These are phyloP conservation scores for Allium sativum DNA, from an alignment of 106 monocot species.

Conservation along the genomic window DNA sequence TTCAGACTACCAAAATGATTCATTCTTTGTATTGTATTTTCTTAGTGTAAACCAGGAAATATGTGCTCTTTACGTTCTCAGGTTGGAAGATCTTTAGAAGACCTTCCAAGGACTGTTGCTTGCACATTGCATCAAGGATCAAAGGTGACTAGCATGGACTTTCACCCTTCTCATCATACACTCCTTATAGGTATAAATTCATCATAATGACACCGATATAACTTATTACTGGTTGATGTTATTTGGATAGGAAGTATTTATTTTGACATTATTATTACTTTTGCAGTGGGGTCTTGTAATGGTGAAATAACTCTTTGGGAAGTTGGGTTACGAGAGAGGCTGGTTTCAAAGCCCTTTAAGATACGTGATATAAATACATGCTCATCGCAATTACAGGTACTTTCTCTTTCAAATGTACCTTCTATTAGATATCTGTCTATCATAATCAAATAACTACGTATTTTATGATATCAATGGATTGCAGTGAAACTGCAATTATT, in stretches of 20 bases:
- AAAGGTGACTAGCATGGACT: slow-evolving; percentile 67
- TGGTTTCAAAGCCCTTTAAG: slow-evolving; percentile 51
- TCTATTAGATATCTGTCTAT: no score
- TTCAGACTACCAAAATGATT: background rate
- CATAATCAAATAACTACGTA: no score
- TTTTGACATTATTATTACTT: background rate
- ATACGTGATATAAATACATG: slow-evolving; percentile 30
- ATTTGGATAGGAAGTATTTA: no score
- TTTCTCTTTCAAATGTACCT: background rate
- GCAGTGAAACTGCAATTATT: no score
- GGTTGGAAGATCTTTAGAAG: slow-evolving; percentile 40
- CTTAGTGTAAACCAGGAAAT: slow-evolving; percentile 1
- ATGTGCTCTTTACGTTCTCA: slow-evolving; percentile 39
- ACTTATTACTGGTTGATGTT: no score
- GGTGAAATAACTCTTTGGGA: slow-evolving; percentile 67
- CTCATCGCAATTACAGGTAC: slow-evolving; percentile 43
- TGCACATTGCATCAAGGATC: slow-evolving; percentile 54
- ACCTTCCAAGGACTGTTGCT: slow-evolving; percentile 45
- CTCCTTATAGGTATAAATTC: slow-evolving; percentile 39
- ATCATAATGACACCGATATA: background rate
- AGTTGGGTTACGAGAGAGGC: slow-evolving; percentile 47
- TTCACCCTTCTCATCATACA: slow-evolving; percentile 60
- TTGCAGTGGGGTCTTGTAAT: slow-evolving; percentile 43
- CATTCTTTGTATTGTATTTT: no score
- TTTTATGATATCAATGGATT: no score